A percentile compares a stretch with the other conserved stretches of the same genome.
Conservation (phyloP, 2,329 filamentous ascomycete genomes). For the Metarhizium brunneum region DNA sequence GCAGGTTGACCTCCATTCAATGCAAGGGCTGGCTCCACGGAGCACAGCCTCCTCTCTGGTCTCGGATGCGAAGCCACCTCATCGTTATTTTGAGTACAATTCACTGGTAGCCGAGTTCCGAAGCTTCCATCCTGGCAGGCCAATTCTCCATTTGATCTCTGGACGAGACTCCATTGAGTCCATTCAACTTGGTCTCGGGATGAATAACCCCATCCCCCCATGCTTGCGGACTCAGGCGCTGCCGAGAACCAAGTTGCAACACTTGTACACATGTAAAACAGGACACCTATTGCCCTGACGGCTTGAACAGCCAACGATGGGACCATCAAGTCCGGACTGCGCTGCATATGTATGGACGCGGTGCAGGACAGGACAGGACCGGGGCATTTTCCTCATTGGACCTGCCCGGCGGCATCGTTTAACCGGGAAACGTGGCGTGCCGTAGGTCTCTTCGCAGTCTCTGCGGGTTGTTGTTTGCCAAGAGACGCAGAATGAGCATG, state of each 20-base stretch:
- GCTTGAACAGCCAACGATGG: neutral
- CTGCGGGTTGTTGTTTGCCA: too few species aligned
- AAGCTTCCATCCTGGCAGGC: neutral
- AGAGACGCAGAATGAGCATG: too few species aligned
- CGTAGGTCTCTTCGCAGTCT: neutral
- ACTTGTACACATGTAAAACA: neutral
- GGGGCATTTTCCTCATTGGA: neutral
- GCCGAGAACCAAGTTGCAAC: neutral
- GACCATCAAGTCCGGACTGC: neutral
- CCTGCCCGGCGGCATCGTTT: neutral
- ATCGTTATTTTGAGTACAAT: too few species aligned
- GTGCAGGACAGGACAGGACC: neutral
- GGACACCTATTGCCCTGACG: neutral
- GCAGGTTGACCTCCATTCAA: too few species aligned
- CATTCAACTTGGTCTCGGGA: too few species aligned
- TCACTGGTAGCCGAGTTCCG: neutral
- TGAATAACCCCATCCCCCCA: too few species aligned
- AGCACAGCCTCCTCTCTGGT: too few species aligned
- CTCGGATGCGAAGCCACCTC: too few species aligned
- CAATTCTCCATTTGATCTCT: neutral
- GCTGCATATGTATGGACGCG: neutral
- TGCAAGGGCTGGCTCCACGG: too few species aligned
- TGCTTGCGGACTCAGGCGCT: neutral
- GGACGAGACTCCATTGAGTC: neutral
- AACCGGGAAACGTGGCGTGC: neutral